Base-by-base conservation (phyloP, 257 asterid species). In the Ballota nigra region DNA sequence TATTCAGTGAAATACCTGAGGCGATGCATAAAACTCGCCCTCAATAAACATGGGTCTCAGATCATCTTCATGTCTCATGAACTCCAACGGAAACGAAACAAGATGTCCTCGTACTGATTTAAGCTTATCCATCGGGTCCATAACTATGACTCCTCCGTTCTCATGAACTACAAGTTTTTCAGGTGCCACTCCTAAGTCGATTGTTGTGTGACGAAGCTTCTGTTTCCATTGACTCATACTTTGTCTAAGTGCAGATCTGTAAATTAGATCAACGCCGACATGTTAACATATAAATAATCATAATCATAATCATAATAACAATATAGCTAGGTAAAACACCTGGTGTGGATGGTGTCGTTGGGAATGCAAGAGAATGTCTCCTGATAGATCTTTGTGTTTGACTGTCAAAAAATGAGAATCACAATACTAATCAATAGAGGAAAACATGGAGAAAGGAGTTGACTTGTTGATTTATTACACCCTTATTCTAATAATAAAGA, bases 121-220 rank as follows among this genome's bases (percentile, higher is more conserved):
- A 36, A 94, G 72, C 80, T 51, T 86, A 11, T 73, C 78, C 66
- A 51, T 68, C 10, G 96, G 85, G 74, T 91, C 83, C 36, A 65
- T 31, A 47, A 70, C 53, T 10, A 45, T 15, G 56, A 73, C 64
- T 73, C 80, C 73, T 18, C 91, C 90, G 53, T 89, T 71, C 73
- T 83, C 73, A 11, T 56, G 68, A 11, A 28, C 6, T 75, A 90
- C 95, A 13, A 85, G 77, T 67, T 81, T 84, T 28, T 79, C 85
- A 1, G 96, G 88, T 61, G 97, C 97, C 70, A 91, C 93, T 33
- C 99, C 99, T 33, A 94, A 83, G 86, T 94, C 99, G 6, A 87
- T 89, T 15, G 97, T 94, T 8, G 92, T 91, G 87, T 91, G 88
- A 60, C 77, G 84, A 26, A 87, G 88, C 81, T 84, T 88, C 84